A percentile compares a stretch with the other conserved stretches of the same genome.
These are phyloP conservation scores for Boletus eberwhitei DNA, from an alignment of 768 basidiomycete species.

Conservation along the genomic window DNA sequence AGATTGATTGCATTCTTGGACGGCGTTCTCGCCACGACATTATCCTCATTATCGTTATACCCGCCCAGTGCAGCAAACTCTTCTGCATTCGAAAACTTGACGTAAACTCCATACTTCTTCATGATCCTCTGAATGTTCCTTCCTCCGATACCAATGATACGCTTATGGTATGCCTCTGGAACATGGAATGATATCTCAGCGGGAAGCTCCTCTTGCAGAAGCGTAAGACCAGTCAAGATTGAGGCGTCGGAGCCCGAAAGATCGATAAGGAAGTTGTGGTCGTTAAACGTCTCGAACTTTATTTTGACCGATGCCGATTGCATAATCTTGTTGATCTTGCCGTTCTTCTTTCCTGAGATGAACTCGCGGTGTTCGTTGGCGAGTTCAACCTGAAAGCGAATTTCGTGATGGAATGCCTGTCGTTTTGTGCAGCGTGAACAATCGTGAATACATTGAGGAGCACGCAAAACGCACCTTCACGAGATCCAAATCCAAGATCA, in stretches of 20 bases:
- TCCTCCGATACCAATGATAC: slow-evolving; percentile 97
- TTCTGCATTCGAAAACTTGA: slow-evolving; percentile 98
- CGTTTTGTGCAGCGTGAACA: neutral
- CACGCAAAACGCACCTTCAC: slow-evolving; percentile 61
- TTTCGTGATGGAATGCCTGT: slow-evolving; percentile 93
- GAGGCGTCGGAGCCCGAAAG: slow-evolving; percentile 82
- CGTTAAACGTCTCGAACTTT: slow-evolving; percentile 98
- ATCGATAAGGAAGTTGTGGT: slow-evolving; percentile 93
- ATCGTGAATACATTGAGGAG: neutral
- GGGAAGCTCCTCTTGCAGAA: slow-evolving; percentile 96
- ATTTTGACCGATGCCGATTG: slow-evolving; percentile 96
- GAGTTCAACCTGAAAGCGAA: slow-evolving; percentile 96
- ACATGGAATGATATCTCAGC: slow-evolving; percentile 99
- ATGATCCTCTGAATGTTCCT: slow-evolving; percentile 98
- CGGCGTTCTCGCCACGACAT: slow-evolving; percentile 96
- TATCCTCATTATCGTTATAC: slow-evolving; percentile 96
- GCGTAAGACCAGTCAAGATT: slow-evolving; percentile 80
- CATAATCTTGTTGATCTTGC: slow-evolving; percentile 99
- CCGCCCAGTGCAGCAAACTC: slow-evolving; percentile 94
- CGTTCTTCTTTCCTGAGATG: slow-evolving; percentile 98
- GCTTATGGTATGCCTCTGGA: slow-evolving; percentile 96
- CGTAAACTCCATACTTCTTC: slow-evolving; percentile 99
- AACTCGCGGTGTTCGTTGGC: slow-evolving; percentile 98
- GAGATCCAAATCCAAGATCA: slow-evolving; percentile 88
- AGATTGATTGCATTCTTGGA: slow-evolving; percentile 96